These are phyloP conservation scores for Yamadazyma aaseri DNA, from an alignment of 1,139 yeast species.

Conservation along the genomic window DNA sequence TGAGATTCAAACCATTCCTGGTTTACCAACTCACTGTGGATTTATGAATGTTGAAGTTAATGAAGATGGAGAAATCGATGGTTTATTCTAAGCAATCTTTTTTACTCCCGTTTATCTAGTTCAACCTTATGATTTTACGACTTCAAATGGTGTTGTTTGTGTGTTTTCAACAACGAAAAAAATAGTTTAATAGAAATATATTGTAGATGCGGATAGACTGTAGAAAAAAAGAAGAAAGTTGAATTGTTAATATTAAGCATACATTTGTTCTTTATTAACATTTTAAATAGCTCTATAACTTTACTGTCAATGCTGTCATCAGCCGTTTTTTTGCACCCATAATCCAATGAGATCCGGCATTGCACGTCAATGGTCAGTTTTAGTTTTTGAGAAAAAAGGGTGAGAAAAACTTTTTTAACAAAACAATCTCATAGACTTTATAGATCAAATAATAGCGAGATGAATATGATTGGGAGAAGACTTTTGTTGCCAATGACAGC, in stretches of 20 bases:
- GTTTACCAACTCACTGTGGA: conserved; percentile 94
- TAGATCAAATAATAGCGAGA: too few species aligned
- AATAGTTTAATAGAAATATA: neutral
- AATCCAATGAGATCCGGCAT: too few species aligned
- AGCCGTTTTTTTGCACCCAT: too few species aligned
- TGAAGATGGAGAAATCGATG: conserved; percentile 92
- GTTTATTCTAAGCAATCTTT: conserved; percentile 61
- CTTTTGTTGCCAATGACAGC: neutral
- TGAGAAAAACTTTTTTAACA: too few species aligned
- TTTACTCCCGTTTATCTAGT: conserved; percentile 8
- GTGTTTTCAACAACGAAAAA: conserved; percentile 10
- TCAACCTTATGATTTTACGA: conserved; percentile 14
- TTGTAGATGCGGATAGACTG: neutral
- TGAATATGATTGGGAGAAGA: neutral
- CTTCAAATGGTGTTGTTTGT: conserved; percentile 4
- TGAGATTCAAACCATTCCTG: conserved; percentile 96
- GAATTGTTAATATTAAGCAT: too few species aligned
- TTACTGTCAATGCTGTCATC: too few species aligned
- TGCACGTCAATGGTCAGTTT: too few species aligned
- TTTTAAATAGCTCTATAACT: too few species aligned
- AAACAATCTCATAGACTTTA: too few species aligned
- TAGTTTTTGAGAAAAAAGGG: too few species aligned
- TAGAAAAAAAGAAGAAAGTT: neutral
- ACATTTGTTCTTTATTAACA: too few species aligned
- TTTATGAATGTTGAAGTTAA: conserved; percentile 96